Percentiles rank a stretch among this genome's conserved stretches.
Evolutionary conservation across 1,139 yeast genomes (phyloP).

Genomic region (Debaryomycetaceae sp.): DNA sequence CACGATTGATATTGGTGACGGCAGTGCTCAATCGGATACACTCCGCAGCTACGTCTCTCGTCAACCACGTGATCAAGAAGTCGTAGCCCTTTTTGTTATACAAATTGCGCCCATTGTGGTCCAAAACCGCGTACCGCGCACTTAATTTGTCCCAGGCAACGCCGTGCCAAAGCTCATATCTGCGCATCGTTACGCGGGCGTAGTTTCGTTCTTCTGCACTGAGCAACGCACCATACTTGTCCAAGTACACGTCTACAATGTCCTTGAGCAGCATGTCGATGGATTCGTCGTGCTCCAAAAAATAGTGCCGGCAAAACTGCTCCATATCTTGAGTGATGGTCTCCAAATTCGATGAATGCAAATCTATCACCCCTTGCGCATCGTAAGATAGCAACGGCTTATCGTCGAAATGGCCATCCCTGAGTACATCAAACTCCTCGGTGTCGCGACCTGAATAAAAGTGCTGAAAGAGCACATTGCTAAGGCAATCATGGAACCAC

Average conservation of each 20-base stretch:
- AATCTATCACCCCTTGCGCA: slow-evolving; percentile 37
- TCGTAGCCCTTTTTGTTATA: slow-evolving; percentile 59
- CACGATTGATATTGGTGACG: slow-evolving; percentile 38
- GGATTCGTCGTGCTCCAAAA: slow-evolving; percentile 43
- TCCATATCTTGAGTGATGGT: slow-evolving; percentile 47
- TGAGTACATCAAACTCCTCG: slow-evolving; percentile 20
- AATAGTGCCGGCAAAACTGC: slow-evolving; percentile 53
- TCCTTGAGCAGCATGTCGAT: slow-evolving; percentile 53
- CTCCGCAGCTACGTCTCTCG: slow-evolving; percentile 31
- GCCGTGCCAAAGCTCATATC: slow-evolving; percentile 77
- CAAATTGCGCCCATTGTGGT: slow-evolving; percentile 73
- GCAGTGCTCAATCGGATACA: slow-evolving; percentile 40
- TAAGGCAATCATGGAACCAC: slow-evolving; percentile 83
- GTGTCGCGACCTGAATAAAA: slow-evolving; percentile 17
- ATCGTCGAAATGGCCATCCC: slow-evolving; percentile 50
- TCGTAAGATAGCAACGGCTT: slow-evolving; percentile 39
- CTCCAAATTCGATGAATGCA: slow-evolving; percentile 8
- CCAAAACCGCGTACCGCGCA: slow-evolving; percentile 61
- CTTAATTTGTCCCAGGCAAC: slow-evolving; percentile 62
- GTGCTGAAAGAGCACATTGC: slow-evolving; percentile 44
- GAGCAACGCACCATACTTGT: slow-evolving; percentile 41
- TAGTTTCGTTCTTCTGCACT: slow-evolving; percentile 47
- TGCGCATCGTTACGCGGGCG: slow-evolving; percentile 50
- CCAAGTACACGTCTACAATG: slow-evolving; percentile 43
- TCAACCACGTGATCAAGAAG: slow-evolving; percentile 37